Percentiles rank a stretch among this genome's conserved stretches.
phyloP scores from a whole-genome alignment of 2,329 filamentous ascomycete species.

The Cytospora leucostoma region DNA sequence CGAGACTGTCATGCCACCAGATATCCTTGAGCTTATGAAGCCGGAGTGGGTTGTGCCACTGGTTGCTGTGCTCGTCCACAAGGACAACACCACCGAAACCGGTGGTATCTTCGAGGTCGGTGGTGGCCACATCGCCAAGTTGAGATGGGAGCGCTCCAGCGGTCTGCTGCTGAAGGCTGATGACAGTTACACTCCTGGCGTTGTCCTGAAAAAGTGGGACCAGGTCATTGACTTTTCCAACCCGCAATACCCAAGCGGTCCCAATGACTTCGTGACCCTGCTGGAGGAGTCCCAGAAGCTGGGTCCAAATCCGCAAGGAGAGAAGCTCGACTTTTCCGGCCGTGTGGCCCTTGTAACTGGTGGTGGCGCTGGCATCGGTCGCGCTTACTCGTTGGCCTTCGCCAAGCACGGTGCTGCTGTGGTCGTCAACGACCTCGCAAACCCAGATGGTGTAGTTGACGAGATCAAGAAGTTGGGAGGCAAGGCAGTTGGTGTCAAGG shows the following conservation, averaged over 20 bases:
- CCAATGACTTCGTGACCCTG: conserved; percentile 84
- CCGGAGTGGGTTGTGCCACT: conserved; percentile 95
- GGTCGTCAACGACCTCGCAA: conserved; percentile 93
- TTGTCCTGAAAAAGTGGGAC: conserved; percentile 86
- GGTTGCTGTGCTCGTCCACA: conserved; percentile 85
- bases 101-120: conserved; percentile 93
- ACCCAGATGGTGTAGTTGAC: conserved; percentile 86
- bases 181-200: conserved; percentile 81
- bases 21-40: conserved; percentile 80
- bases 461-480: conserved; percentile 91
- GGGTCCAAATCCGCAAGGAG: conserved; percentile 68
- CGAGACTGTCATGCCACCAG: conserved; percentile 91
- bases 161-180: conserved; percentile 90
- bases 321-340: conserved; percentile 78
- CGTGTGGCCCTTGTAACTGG: conserved; percentile 87
- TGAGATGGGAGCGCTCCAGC: conserved; percentile 90
- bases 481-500: conserved; percentile 89
- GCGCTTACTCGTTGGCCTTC: conserved; percentile 83
- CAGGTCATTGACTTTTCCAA: conserved; percentile 83
- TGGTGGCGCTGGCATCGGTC: conserved; percentile 86
- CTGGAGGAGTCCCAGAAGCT: conserved; percentile 83
- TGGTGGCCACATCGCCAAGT: conserved; percentile 87
- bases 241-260: conserved; percentile 78
- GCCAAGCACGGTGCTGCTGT: conserved; percentile 79
- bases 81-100: conserved; percentile 78